Percentiles rank a stretch among this genome's conserved stretches.
These are phyloP conservation scores for Arthrobotrys sinensis DNA, from an alignment of 2,329 filamentous ascomycete species.

Conservation along the genomic window DNA sequence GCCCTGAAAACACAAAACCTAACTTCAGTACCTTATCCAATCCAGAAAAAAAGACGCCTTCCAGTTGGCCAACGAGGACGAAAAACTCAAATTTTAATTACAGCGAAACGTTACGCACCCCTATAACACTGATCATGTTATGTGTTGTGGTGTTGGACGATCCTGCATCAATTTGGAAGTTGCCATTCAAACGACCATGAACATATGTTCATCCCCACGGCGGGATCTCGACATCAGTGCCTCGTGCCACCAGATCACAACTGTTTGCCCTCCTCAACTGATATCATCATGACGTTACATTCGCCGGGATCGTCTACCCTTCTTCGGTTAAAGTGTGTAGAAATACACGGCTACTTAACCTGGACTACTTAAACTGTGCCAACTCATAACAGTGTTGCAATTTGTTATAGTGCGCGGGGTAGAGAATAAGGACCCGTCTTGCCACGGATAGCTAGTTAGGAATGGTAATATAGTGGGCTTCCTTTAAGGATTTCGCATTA, in stretches of 20 bases:
- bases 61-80: conserved; percentile 17
- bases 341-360: neutral
- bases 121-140: neutral
- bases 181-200: conserved; percentile 1
- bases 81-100: neutral
- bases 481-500: too few relatives aligned
- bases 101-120: neutral
- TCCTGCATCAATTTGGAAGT: conserved; percentile 2
- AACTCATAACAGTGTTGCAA: neutral
- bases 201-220: neutral
- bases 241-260: conserved; percentile 11
- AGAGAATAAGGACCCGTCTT: too few relatives aligned
- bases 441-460: too few relatives aligned
- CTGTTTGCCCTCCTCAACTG: conserved; percentile 31
- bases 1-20: conserved; percentile 1
- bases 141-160: conserved; percentile 24
- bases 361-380: neutral
- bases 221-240: conserved; percentile 21
- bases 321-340: conserved; percentile 7
- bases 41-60: neutral
- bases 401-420: too few relatives aligned
- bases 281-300: conserved; percentile 49
- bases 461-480: too few relatives aligned
- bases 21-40: conserved; percentile 14
- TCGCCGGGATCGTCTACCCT: conserved; percentile 23